Conservation (phyloP, 163 green algal species). For the Prototheca wickerhamii region DNA sequence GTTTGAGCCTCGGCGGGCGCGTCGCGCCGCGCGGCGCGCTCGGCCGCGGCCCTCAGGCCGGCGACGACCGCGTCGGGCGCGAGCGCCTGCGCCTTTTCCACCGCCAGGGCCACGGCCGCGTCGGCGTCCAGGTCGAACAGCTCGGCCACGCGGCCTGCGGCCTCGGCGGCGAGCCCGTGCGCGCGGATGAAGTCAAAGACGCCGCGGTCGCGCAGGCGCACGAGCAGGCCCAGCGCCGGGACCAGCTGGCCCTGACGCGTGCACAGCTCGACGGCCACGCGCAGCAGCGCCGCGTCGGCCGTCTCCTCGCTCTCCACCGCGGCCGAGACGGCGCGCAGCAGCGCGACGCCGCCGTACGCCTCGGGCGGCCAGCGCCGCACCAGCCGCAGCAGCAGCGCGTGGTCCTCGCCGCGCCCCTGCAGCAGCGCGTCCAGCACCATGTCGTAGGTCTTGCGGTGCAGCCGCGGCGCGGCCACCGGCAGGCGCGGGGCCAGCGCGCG, state of each 20-base stretch:
- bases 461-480: slow-evolving; percentile 45
- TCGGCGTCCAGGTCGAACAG: slow-evolving; percentile 67
- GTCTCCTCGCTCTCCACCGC: background rate
- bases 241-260: slow-evolving; percentile 31
- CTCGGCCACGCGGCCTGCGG: slow-evolving; percentile 11
- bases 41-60: slow-evolving; percentile 32
- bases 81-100: slow-evolving; percentile 50
- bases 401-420: slow-evolving; percentile 32
- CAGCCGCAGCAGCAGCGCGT: slow-evolving; percentile 56
- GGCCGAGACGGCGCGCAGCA: slow-evolving; percentile 45
- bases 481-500: slow-evolving; percentile 60
- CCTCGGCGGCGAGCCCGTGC: slow-evolving; percentile 36
- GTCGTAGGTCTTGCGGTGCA: slow-evolving; percentile 56
- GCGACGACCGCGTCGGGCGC: slow-evolving; percentile 43
- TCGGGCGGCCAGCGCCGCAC: slow-evolving; percentile 46
- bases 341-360: slow-evolving; percentile 30
- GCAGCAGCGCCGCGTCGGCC: slow-evolving; percentile 8
- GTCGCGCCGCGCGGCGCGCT: slow-evolving; percentile 3
- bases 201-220: slow-evolving; percentile 41
- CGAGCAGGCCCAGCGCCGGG: slow-evolving; percentile 64
- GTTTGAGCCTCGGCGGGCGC: slow-evolving; percentile 14
- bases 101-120: slow-evolving; percentile 55
- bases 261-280: slow-evolving; percentile 72
- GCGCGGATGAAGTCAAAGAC: slow-evolving; percentile 76
- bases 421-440: slow-evolving; percentile 37